Evolutionary conservation across 306 rosid genomes (phyloP).

Genomic region (Fagus crenata): DNA sequence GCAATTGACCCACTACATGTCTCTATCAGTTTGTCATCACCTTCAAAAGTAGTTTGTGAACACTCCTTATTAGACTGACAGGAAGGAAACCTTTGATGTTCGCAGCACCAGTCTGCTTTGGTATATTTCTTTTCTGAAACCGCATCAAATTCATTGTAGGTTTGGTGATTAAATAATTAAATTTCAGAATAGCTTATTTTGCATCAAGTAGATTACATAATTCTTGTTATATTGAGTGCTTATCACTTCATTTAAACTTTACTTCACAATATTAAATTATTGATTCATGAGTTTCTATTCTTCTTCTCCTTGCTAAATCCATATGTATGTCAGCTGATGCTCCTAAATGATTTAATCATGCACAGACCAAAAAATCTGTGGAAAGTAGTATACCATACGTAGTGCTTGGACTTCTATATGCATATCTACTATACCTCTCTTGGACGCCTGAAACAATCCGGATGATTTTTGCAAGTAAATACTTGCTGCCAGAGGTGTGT

Average conservation of each 20-base stretch:
- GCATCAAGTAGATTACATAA: conserved; percentile 1
- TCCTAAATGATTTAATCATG: conserved; percentile 31
- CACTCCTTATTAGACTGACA: no score
- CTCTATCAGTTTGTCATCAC: no score
- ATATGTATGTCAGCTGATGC: not conserved
- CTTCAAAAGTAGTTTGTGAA: no score
- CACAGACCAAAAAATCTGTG: conserved; percentile 72
- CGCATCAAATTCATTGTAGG: not conserved
- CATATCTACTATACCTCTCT: conserved; percentile 78
- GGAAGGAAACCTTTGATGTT: no score
- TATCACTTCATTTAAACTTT: not conserved
- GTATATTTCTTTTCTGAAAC: not conserved
- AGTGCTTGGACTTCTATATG: conserved; percentile 77
- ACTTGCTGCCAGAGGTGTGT: conserved; percentile 90
- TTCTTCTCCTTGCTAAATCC: conserved; percentile 3
- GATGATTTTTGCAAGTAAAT: conserved; percentile 75
- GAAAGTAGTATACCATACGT: conserved; percentile 69
- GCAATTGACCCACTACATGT: no score
- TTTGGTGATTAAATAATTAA: not conserved
- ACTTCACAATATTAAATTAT: not conserved
- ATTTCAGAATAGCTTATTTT: not conserved
- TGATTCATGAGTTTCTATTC: not conserved
- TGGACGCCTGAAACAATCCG: conserved; percentile 85
- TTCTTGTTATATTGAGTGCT: not conserved
- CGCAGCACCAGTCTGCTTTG: no score